These are phyloP conservation scores for Ogataea trehaloabstinens DNA, from an alignment of 805 yeast species.

Conservation along the genomic window DNA sequence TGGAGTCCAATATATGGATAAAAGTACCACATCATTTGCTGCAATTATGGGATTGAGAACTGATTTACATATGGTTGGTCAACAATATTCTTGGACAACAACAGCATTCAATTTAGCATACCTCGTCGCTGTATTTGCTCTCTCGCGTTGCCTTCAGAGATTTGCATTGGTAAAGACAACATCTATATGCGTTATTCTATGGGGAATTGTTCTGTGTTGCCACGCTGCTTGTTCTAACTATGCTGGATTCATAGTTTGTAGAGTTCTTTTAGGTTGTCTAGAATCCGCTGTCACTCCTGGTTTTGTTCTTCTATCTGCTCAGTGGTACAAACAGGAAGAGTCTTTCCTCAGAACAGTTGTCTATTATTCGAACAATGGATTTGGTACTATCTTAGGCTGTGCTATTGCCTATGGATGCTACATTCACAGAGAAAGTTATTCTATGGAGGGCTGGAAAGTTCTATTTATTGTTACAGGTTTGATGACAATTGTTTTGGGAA, in stretches of 20 bases:
- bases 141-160: slow-evolving; percentile 37
- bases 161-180: slow-evolving; percentile 27
- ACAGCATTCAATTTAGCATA: slow-evolving; percentile 40
- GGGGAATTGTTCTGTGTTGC: slow-evolving; percentile 48
- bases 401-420: slow-evolving; percentile 49
- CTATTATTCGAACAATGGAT: slow-evolving; percentile 23
- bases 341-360: slow-evolving; percentile 23
- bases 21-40: slow-evolving; percentile 49
- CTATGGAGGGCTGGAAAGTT: slow-evolving; percentile 57
- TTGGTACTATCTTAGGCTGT: slow-evolving; percentile 37
- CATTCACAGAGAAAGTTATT: slow-evolving; percentile 36
- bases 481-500: slow-evolving; percentile 52
- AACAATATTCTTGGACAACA: slow-evolving; percentile 33
- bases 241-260: slow-evolving; percentile 42
- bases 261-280: slow-evolving; percentile 48
- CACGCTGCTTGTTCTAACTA: slow-evolving; percentile 44
- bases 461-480: slow-evolving; percentile 62
- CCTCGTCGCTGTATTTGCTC: slow-evolving; percentile 47
- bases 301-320: slow-evolving; percentile 35
- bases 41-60: slow-evolving; percentile 53
- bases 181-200: slow-evolving; percentile 42
- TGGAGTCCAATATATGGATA: slow-evolving; percentile 42
- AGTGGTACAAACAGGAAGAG: slow-evolving; percentile 34
- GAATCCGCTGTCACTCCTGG: slow-evolving; percentile 35
- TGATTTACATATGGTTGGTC: slow-evolving; percentile 46